A percentile compares a stretch with the other conserved stretches of the same genome.
phyloP scores from a whole-genome alignment of 768 basidiomycete species.

The Pleurotus eryngii region DNA sequence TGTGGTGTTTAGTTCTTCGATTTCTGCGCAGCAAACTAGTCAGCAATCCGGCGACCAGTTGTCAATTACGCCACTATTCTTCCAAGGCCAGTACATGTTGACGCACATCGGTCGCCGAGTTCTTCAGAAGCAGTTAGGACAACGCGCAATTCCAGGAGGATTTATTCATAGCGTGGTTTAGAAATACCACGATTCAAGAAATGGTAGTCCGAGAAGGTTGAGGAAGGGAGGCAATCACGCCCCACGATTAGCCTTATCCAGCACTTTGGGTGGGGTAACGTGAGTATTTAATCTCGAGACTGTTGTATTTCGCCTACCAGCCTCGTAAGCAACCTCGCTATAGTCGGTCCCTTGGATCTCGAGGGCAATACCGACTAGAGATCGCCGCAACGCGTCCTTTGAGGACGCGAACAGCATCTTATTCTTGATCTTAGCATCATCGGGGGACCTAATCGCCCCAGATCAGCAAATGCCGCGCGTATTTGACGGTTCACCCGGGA shows the following conservation, averaged over 20 bases:
- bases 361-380: conserved; percentile 69
- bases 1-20: too few species aligned
- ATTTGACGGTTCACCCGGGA: background rate
- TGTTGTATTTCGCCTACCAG: conserved; percentile 43
- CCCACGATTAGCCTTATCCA: conserved; percentile 30
- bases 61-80: too few species aligned
- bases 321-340: conserved; percentile 68
- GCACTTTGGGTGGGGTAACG: conserved; percentile 18
- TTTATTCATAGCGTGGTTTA: too few species aligned
- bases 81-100: too few species aligned
- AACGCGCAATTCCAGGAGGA: too few species aligned
- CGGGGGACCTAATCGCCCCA: conserved; percentile 69
- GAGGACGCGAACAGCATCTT: conserved; percentile 96
- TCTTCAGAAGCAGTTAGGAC: too few species aligned
- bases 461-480: conserved; percentile 12
- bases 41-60: too few species aligned
- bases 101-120: too few species aligned
- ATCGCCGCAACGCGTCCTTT: conserved; percentile 69
- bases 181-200: too few species aligned
- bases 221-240: conserved; percentile 13
- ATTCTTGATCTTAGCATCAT: conserved; percentile 76
- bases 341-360: conserved; percentile 87
- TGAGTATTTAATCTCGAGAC: background rate
- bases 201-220: conserved; percentile 1
- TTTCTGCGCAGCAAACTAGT: too few species aligned